These are phyloP conservation scores for Tetrahymena malaccensis DNA, from an alignment of 73 alveolate species.

Conservation along the genomic window DNA sequence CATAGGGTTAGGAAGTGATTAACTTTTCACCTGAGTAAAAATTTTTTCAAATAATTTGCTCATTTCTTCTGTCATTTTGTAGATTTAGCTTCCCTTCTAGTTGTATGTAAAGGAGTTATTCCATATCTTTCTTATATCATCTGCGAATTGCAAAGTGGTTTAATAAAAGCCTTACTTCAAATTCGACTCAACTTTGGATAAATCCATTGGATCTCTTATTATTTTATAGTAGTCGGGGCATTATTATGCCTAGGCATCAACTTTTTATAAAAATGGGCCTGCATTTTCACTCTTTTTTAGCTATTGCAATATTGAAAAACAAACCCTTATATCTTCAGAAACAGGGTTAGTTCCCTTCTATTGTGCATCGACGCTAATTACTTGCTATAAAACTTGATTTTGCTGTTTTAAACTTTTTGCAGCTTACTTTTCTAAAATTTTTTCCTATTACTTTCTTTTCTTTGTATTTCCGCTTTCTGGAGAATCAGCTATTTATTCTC, in stretches of 20 bases:
- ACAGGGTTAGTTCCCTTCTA: background rate
- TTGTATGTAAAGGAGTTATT: background rate
- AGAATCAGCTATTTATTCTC: background rate
- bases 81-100: background rate
- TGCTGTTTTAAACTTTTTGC: background rate
- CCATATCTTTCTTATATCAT: background rate
- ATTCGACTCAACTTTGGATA: background rate
- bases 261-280: background rate
- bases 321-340: background rate
- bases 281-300: background rate
- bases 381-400: background rate
- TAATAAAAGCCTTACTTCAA: background rate
- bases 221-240: background rate
- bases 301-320: background rate
- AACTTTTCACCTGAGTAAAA: background rate
- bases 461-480: background rate
- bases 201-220: background rate
- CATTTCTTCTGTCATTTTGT: background rate
- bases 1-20: background rate
- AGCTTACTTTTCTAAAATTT: background rate
- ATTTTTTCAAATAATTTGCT: background rate
- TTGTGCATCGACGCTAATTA: background rate
- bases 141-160: background rate
- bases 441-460: background rate
- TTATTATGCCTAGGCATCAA: background rate